Base-by-base conservation (phyloP, 129 eudicot species). In the Centaurea solstitialis region DNA sequence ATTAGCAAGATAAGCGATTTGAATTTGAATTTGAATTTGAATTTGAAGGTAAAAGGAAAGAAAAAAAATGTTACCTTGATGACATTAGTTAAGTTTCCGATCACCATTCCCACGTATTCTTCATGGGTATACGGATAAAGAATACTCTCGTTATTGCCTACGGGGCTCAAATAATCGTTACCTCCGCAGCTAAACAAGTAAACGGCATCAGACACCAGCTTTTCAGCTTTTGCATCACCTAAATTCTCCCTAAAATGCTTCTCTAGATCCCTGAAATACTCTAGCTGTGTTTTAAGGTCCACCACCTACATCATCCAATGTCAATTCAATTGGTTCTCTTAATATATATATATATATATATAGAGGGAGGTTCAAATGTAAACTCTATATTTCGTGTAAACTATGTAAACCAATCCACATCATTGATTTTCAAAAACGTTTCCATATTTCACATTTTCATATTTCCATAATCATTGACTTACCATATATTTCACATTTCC, bases 141-240 rank as follows among this genome's bases (percentile, higher is more conserved):
- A 79, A 57, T 43, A 9, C 40, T 76, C 4, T 43, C 22, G 21
- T 70, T 76, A 50, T 81, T 85, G 57, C 79, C 65, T 4, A 76
- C 68, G 8, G 62, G 75, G 85, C 74, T 62, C 33, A 72, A 5
- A 26, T 87, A 83, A 68, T 87, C 90, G 66, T 87, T 87, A 50
- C 83, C 59, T 9, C 87, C 90, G 1, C 75, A 70, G 82, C 83
- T 79, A 12, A 87, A 72, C 77, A 87, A 72, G 78, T 87, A 87
- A 9, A 87, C 90, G 13, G 87, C 90, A 64, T 80, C 74, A 0
- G 85, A 73, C 11, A 87, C 1, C 73, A 87, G 8, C 72, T 65
- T 3, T 24, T 80, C 22, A 0, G 83, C 69, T 76, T 80, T 74
- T 12, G 50, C 11, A 26, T 76, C 84, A 28, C 90, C 90, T 39